Evolutionary conservation across 805 yeast genomes (phyloP), one percentile per base, ranked within the genome.

Genomic region (Lipomyces starkeyi): DNA sequence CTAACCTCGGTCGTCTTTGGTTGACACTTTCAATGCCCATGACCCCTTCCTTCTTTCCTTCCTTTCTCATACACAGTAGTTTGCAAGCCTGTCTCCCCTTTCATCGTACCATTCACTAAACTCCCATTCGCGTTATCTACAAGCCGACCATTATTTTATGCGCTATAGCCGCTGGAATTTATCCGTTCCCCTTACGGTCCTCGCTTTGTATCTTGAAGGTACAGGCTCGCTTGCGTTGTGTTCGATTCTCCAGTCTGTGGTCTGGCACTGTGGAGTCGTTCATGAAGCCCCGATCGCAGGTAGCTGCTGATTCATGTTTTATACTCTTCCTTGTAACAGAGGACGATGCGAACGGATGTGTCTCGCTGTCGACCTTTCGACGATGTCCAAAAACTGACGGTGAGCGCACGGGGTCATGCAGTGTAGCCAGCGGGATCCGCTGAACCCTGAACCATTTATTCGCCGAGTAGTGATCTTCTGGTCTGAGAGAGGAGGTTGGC

Each of bases 221-320:
- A 53, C 56, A 53, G 56, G 56, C 34, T 25, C 54, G 43, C 56
- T 53, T 53, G 56, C 56, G 56, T 11, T 14, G 56, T 35, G 56
- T 17, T 14, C 34, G 56, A 25, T 25, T 53, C 34, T 29, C 17
- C 56, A 25, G 56, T 25, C 54, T 29, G 17, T 29, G 56, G 56
- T 29, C 27, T 29, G 34, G 34, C 34, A 53, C 34, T 53, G 34
- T 25, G n/a, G 2, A 22, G 9, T 53, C 34, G 14, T 25, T 53
- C 56, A 35, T 13, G 32, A 25, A 22, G 56, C 56, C 56, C 32
- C 35, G 49, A 43, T 43, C 20, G 49, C 49, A 43, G 49, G 11
- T 43, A 43, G 22, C 49, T 43, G 22, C 22, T n/a, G 49, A 43
- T 43, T 43, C 49, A 17, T n/a, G 49, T 43, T 43, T 37, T 17